Evolutionary conservation across 768 basidiomycete genomes (phyloP).

Genomic region (Mycena floridula): DNA sequence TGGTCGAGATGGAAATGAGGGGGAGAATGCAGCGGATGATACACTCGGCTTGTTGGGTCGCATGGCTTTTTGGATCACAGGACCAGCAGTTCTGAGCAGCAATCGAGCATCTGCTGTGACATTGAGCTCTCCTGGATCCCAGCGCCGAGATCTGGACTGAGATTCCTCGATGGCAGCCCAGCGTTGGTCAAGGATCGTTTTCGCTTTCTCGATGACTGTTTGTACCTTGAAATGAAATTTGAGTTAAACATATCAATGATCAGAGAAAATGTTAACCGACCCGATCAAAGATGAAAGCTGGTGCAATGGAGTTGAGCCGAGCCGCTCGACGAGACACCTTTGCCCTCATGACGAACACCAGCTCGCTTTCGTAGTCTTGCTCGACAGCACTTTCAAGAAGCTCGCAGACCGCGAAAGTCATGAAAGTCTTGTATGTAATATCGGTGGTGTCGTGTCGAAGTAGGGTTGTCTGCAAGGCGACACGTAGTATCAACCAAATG

Average conservation of each 20-base stretch:
- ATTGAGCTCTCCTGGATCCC: conserved; percentile 19
- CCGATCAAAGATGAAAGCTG: conserved; percentile 13
- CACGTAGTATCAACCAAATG: conserved; percentile 43
- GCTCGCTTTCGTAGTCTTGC: conserved; percentile 21
- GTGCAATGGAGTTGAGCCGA: conserved; percentile 20
- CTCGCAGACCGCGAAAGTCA: conserved; percentile 30
- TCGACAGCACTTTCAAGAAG: conserved; percentile 17
- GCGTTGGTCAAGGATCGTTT: no score
- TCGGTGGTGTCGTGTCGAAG: conserved; percentile 5
- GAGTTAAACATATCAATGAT: background rate
- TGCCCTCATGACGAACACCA: conserved; percentile 26
- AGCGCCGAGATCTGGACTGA: conserved; percentile 17
- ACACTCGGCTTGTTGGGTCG: no score
- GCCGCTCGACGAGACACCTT: conserved; percentile 35
- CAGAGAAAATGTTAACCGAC: background rate
- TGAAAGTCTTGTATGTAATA: conserved; percentile 39
- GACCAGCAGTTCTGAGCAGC: conserved; percentile 21
- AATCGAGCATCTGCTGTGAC: conserved; percentile 23
- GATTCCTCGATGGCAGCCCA: conserved; percentile 14
- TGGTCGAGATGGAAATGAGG: background rate
- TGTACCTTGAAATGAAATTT: conserved; percentile 5
- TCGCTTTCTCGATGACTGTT: conserved; percentile 1
- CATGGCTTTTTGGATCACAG: no score
- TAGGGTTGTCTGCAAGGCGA: conserved; percentile 33
- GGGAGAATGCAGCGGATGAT: background rate